Evolutionary conservation across 371 early-diverging fungal species (phyloP).

Genomic region (Apophysomyces ossiformis): DNA sequence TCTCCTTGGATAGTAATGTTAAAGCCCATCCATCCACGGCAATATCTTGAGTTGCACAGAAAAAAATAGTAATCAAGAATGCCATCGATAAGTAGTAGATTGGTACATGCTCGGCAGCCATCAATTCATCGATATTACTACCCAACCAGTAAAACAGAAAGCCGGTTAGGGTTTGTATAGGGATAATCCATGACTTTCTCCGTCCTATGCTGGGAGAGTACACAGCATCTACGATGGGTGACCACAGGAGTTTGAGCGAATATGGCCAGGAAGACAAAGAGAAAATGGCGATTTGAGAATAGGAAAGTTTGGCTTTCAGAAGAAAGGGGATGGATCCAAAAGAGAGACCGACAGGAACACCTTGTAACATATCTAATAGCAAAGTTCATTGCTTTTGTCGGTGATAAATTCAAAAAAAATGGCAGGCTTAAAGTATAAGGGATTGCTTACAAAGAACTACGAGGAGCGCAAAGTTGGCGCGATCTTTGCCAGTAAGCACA

Average conservation of each 20-base stretch:
- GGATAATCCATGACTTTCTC: conserved; percentile 98
- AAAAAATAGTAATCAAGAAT: conserved; percentile 82
- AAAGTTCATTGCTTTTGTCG: background rate
- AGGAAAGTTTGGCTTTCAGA: conserved; percentile 89
- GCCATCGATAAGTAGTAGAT: conserved; percentile 71
- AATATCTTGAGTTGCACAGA: conserved; percentile 98
- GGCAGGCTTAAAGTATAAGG: background rate
- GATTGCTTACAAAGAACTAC: conserved; percentile 67
- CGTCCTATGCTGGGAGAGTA: conserved; percentile 85
- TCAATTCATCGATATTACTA: conserved; percentile 71
- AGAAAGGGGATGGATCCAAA: conserved; percentile 94
- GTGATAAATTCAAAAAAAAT: background rate
- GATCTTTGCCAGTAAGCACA: conserved; percentile 48
- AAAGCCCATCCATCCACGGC: conserved; percentile 99
- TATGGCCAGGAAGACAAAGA: conserved; percentile 96
- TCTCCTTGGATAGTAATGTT: conserved; percentile 88
- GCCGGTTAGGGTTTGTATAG: conserved; percentile 88
- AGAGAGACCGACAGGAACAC: conserved; percentile 91
- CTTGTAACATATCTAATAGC: conserved; percentile 83
- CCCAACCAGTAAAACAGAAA: conserved; percentile 81
- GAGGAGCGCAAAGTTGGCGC: conserved; percentile 68
- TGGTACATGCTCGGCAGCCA: conserved; percentile 67
- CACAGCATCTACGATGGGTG: conserved; percentile 93
- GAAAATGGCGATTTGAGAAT: conserved; percentile 91
- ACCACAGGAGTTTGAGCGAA: conserved; percentile 91